Evolutionary conservation across 306 rosid genomes (phyloP).

Genomic region (Citrullus colocynthis): DNA sequence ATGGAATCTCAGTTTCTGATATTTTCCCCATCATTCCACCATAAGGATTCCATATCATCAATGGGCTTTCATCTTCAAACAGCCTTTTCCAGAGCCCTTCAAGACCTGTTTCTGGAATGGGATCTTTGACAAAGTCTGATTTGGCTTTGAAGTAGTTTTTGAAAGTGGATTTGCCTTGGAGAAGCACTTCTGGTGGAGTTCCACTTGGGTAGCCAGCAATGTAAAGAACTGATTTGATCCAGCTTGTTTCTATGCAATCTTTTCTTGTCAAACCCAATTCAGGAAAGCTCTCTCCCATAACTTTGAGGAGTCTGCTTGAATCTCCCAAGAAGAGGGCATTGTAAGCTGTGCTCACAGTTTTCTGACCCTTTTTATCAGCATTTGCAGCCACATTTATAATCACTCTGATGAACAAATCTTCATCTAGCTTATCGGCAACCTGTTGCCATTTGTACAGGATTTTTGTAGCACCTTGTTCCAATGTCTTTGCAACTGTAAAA

Average conservation of each 20-base stretch:
- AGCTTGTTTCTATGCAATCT: conserved; percentile 52
- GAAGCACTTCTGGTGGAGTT: conserved; percentile 44
- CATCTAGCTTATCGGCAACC: conserved; percentile 46
- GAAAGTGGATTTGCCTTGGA: conserved; percentile 48
- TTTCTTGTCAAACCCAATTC: conserved; percentile 43
- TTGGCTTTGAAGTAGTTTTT: conserved; percentile 77
- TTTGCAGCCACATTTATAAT: conserved; percentile 23
- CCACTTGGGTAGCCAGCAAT: conserved; percentile 57
- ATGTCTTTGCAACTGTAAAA: conserved; percentile 37
- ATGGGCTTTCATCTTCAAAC: conserved; percentile 32
- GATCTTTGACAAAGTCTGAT: conserved; percentile 52
- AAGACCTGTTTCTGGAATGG: conserved; percentile 47
- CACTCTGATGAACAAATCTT: conserved; percentile 49
- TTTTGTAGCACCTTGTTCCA: conserved; percentile 53
- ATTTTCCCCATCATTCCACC: conserved; percentile 65
- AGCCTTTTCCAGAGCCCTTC: conserved; percentile 67
- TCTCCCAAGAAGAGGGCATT: conserved; percentile 54
- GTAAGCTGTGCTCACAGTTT: conserved; percentile 47
- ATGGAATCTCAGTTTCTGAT: conserved; percentile 47
- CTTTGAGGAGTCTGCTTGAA: conserved; percentile 31
- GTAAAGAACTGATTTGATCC: conserved; percentile 65
- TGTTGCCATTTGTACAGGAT: conserved; percentile 51
- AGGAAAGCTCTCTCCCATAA: conserved; percentile 43
- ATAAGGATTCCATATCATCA: conserved; percentile 54
- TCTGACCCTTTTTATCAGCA: conserved; percentile 20